Percentiles rank a stretch among this genome's conserved stretches.
Conservation (phyloP, 2,329 filamentous ascomycete genomes). For the Phoma sp. region DNA sequence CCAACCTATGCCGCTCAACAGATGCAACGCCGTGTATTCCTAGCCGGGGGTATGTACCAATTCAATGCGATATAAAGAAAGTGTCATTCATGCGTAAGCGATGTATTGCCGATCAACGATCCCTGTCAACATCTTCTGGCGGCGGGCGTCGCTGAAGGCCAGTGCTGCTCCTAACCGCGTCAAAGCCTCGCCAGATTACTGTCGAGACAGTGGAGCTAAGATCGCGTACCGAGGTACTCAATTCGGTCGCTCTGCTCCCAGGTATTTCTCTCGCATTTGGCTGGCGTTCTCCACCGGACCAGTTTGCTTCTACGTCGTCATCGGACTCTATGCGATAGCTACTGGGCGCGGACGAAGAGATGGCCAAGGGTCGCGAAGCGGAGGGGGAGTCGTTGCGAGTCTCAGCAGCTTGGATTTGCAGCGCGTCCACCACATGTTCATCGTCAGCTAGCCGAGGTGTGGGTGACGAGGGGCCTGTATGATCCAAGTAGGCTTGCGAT, state of each 20-base stretch:
- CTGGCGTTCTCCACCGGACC: conserved; percentile 52
- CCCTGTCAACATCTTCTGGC: conserved; percentile 42
- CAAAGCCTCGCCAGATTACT: conserved; percentile 46
- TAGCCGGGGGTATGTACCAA: conserved; percentile 12
- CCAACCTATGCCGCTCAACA: conserved; percentile 12
- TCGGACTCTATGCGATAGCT: conserved; percentile 11
- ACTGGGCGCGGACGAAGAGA: conserved; percentile 22
- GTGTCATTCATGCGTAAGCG: conserved; percentile 2
- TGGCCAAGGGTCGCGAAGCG: conserved; percentile 57
- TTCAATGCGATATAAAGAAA: conserved; percentile 8
- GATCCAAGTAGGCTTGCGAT: conserved; percentile 43
- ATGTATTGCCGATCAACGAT: conserved; percentile 31
- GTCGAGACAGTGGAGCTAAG: conserved; percentile 43
- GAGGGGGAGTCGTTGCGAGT: conserved; percentile 57
- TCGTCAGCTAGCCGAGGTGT: conserved; percentile 21
- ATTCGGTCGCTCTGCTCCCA: conserved; percentile 18
- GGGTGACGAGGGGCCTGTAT: conserved; percentile 29
- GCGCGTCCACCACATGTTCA: conserved; percentile 50
- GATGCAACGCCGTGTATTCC: conserved; percentile 13
- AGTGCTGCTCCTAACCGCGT: conserved; percentile 38
- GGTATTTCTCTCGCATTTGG: conserved; percentile 30
- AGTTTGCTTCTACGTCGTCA: conserved; percentile 45
- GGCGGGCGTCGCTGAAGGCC: conserved; percentile 39
- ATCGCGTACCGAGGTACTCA: conserved; percentile 37
- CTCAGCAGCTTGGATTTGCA: conserved; percentile 55